A percentile compares a stretch with the other conserved stretches of the same genome.
phyloP scores from a whole-genome alignment of 371 early-diverging fungal genomes.

The Mortierella sp. region DNA sequence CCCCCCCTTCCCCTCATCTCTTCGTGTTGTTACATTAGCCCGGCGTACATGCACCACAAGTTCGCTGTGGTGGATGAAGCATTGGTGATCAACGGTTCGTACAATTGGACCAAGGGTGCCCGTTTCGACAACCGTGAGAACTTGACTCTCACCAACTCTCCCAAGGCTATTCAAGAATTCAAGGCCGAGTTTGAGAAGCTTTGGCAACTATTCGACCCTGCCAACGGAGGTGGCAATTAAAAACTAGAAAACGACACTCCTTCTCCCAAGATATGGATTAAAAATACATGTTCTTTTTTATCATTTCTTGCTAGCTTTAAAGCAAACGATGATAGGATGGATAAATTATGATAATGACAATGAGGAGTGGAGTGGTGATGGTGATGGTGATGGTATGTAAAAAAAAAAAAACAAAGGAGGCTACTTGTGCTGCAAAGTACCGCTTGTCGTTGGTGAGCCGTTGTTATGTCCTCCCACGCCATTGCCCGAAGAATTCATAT shows the following conservation, averaged over 20 bases:
- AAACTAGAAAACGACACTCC: too few species aligned
- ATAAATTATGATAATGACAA: too few species aligned
- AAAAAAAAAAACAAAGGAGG: too few species aligned
- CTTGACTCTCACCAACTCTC: slow-evolving; percentile 64
- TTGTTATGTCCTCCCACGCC: neutral
- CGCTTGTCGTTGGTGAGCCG: slow-evolving; percentile 1
- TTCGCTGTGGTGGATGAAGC: slow-evolving; percentile 63
- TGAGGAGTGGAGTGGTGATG: too few species aligned
- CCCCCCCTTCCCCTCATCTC: neutral
- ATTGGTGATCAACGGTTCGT: slow-evolving; percentile 64
- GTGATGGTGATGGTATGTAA: too few species aligned
- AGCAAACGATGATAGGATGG: too few species aligned
- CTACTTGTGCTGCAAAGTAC: neutral
- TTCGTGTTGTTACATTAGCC: slow-evolving; percentile 20
- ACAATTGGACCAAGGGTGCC: slow-evolving; percentile 74
- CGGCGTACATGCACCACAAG: slow-evolving; percentile 71
- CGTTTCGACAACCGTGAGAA: slow-evolving; percentile 70
- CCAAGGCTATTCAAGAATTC: slow-evolving; percentile 60
- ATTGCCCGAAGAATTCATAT: neutral
- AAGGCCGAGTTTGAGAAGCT: slow-evolving; percentile 63
- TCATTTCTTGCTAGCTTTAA: too few species aligned
- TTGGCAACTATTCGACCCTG: slow-evolving; percentile 50
- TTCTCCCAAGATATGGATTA: too few species aligned
- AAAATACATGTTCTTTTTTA: too few species aligned
- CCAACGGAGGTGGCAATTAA: too few species aligned